These are phyloP conservation scores for Dipodascus albidus DNA, from an alignment of 805 yeast genomes.

Conservation along the genomic window DNA sequence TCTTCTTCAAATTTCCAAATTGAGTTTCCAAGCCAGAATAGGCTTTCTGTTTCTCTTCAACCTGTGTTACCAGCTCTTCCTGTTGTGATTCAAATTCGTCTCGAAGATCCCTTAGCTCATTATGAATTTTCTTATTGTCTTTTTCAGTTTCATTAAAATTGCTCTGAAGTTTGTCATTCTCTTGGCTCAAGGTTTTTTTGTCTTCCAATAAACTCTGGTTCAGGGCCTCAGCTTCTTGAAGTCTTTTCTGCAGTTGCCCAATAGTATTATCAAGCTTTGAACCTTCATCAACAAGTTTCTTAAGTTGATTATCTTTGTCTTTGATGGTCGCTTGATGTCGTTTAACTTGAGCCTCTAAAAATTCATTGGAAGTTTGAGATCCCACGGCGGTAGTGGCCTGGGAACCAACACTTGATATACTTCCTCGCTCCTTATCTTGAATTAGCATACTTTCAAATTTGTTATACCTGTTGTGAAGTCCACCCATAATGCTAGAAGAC, in stretches of 20 bases:
- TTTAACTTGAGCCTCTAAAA: background rate
- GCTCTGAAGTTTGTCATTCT: conserved; percentile 15
- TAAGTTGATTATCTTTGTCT: conserved; percentile 32
- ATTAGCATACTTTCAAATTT: background rate
- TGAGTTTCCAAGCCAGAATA: conserved; percentile 1
- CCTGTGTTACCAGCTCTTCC: background rate
- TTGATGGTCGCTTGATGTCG: background rate
- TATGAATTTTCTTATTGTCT: background rate
- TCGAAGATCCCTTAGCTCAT: conserved; percentile 10
- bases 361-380: background rate
- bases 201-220: conserved; percentile 18
- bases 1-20: conserved; percentile 2
- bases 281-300: conserved; percentile 35
- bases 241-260: conserved; percentile 18
- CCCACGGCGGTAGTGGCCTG: background rate
- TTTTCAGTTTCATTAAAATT: background rate
- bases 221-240: conserved; percentile 17
- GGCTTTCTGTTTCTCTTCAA: conserved; percentile 2
- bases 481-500: conserved; percentile 1
- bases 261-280: conserved; percentile 34
- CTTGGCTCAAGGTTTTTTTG: conserved; percentile 7
- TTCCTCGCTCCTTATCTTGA: conserved; percentile 4
- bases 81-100: conserved; percentile 13
- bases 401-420: background rate
- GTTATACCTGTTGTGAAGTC: background rate